These are phyloP conservation scores for Pulveroboletus ravenelii DNA, from an alignment of 768 basidiomycete species.

Conservation along the genomic window DNA sequence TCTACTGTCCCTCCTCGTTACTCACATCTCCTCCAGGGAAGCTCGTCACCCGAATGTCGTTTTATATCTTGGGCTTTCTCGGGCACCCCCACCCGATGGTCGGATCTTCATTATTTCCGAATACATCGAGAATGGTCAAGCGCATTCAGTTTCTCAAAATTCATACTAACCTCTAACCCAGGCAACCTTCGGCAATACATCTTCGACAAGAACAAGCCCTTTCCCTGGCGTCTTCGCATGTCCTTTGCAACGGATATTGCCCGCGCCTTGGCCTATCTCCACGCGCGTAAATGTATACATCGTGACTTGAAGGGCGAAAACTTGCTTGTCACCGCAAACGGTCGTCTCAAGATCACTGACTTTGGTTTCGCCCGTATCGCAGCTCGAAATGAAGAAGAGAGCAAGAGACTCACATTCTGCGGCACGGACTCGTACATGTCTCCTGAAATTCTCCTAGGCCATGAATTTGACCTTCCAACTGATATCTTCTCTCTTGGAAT, in stretches of 20 bases:
- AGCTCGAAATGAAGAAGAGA: slow-evolving; percentile 86
- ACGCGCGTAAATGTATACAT: slow-evolving; percentile 86
- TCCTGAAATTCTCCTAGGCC: slow-evolving; percentile 88
- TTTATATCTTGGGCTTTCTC: slow-evolving; percentile 85
- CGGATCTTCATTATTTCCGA: slow-evolving; percentile 96
- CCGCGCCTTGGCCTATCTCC: slow-evolving; percentile 94
- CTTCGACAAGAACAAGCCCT: slow-evolving; percentile 72
- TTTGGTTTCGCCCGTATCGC: slow-evolving; percentile 97
- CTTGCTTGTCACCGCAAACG: slow-evolving; percentile 89
- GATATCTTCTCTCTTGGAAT: slow-evolving; percentile 94
- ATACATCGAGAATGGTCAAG: slow-evolving; percentile 76
- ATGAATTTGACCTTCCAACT: slow-evolving; percentile 89
- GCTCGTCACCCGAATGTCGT: slow-evolving; percentile 91
- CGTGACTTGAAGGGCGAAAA: slow-evolving; percentile 98
- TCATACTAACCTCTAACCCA: slow-evolving; percentile 9
- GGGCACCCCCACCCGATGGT: slow-evolving; percentile 68
- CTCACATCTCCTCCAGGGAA: slow-evolving; percentile 42
- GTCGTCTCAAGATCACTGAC: slow-evolving; percentile 95
- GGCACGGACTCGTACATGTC: slow-evolving; percentile 97
- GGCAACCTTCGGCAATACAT: slow-evolving; percentile 86
- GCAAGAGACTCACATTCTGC: slow-evolving; percentile 77
- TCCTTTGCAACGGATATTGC: slow-evolving; percentile 95
- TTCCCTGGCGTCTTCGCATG: slow-evolving; percentile 91
- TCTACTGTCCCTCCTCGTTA: neutral
- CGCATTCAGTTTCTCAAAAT: neutral